A percentile compares a stretch with the other conserved stretches of the same genome.
These are phyloP conservation scores for Backusella mclennaniae DNA, from an alignment of 192 early-diverging fungal species.

Conservation along the genomic window DNA sequence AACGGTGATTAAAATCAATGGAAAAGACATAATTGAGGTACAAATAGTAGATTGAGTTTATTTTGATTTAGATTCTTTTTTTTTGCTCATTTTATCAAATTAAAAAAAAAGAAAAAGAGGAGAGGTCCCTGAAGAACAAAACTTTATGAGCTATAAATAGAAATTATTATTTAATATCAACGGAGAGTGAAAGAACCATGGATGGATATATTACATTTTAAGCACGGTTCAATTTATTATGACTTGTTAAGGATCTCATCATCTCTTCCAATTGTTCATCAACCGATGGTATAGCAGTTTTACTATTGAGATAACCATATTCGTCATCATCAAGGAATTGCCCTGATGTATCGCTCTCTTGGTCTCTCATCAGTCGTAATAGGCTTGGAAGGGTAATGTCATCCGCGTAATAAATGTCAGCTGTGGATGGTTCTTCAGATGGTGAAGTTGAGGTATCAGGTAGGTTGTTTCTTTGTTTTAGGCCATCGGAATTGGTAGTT, in stretches of 20 bases:
- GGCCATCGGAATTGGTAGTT: background rate
- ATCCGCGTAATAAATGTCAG: constrained; percentile 5
- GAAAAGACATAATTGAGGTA: background rate
- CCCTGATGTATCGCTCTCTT: background rate
- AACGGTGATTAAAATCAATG: background rate
- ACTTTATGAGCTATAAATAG: background rate
- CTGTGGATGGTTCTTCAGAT: background rate
- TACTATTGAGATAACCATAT: background rate
- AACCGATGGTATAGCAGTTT: background rate
- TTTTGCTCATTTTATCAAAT: background rate
- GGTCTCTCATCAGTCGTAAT: constrained; percentile 6
- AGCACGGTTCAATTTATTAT: background rate
- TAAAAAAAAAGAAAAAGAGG: background rate
- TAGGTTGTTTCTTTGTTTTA: background rate
- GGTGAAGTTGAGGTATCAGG: background rate
- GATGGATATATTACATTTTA: background rate
- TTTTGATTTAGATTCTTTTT: background rate
- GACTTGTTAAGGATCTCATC: constrained; percentile 9
- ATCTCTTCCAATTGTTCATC: constrained; percentile 17
- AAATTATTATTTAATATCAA: background rate
- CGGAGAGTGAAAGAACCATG: background rate
- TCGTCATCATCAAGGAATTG: background rate
- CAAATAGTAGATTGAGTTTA: background rate
- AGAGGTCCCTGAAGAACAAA: background rate
- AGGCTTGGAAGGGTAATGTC: constrained; percentile 10